Base-by-base conservation (phyloP, 2,329 filamentous ascomycete species). In the Colletotrichum paranaense region DNA sequence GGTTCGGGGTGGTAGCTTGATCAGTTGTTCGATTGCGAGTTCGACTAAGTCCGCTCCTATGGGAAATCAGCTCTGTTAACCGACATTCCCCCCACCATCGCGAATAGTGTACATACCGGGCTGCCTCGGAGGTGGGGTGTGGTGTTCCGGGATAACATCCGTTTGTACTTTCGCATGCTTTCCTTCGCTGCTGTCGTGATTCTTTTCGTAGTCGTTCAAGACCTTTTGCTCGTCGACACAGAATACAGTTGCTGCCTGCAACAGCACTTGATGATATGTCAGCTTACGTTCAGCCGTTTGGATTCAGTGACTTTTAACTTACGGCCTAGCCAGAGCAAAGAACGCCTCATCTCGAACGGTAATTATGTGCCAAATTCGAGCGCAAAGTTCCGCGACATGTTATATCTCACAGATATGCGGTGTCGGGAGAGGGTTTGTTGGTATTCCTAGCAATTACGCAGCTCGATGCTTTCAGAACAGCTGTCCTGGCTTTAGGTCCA, bases 21-120 rank as follows among this genome's bases (percentile, higher is more conserved):
- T 82, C 52, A 91, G 82, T 75, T 89, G 87, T 55, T 80, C 79
- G 68, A 88, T 80, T 5, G 89, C 89, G 32, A 85, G 83, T 58
- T 88, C 86, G 68, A 90, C 88, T 19, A 89, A 82, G 62, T 90
- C 87, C 76, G 86, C 85, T 53, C 88, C 89, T 88, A 74, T 11
- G 7, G 56, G 49, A 42, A n/a, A 35, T 67, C 69, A 32, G 76
- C 64, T 22, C 28, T n/a, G 7, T 28, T 16, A 12, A 58, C 24
- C 38, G 66, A 5, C 35, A 42, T 12, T 16, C 62, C 62, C 67
- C 62, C 71, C 76, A 62, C 62, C 56, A 56, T 55, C 42, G 52
- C 24, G 22, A 22, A 22, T 16, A n/a, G 12, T 26, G 46, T 28
- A 24, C 55, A 52, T 82, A 86, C 84, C 85, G 64, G 83, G 83